Evolutionary conservation across 768 basidiomycete genomes (phyloP).

Genomic region (Boletus tomentosulus): DNA sequence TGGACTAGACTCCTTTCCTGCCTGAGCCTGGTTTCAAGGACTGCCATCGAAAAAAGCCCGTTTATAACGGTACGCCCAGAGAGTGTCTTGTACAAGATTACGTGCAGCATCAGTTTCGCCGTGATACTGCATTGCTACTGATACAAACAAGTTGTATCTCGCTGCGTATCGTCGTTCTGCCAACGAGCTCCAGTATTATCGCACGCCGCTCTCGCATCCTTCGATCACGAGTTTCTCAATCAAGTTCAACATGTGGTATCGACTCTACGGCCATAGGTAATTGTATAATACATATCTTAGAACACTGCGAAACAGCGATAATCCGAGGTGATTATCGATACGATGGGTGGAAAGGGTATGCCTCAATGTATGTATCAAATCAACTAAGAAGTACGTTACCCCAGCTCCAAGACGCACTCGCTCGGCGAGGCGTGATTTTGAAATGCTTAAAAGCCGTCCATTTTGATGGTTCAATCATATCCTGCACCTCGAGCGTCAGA

Average conservation of each 20-base stretch:
- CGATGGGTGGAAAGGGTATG: neutral
- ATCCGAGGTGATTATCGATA: neutral
- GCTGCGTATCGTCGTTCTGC: too few relatives aligned
- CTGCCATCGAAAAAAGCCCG: too few relatives aligned
- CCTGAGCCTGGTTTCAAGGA: neutral
- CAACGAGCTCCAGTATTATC: too few relatives aligned
- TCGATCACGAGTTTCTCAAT: too few relatives aligned
- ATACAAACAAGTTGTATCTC: neutral
- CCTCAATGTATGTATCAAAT: neutral
- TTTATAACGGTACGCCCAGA: neutral
- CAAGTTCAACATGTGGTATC: neutral
- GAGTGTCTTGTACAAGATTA: neutral
- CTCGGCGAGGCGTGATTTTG: constrained; percentile 8
- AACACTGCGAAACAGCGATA: neutral
- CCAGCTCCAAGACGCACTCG: constrained; percentile 15
- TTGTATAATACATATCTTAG: neutral
- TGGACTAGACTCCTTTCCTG: neutral
- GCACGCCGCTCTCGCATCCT: too few relatives aligned
- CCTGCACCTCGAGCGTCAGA: constrained; percentile 17
- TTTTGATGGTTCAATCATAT: constrained; percentile 19
- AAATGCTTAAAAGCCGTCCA: constrained; percentile 15
- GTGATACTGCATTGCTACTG: neutral
- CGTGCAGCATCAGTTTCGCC: neutral
- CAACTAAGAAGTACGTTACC: constrained; percentile 5
- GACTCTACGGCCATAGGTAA: neutral